Base-by-base conservation (phyloP, 768 basidiomycete species). In the Gloeophyllum trabeum region DNA sequence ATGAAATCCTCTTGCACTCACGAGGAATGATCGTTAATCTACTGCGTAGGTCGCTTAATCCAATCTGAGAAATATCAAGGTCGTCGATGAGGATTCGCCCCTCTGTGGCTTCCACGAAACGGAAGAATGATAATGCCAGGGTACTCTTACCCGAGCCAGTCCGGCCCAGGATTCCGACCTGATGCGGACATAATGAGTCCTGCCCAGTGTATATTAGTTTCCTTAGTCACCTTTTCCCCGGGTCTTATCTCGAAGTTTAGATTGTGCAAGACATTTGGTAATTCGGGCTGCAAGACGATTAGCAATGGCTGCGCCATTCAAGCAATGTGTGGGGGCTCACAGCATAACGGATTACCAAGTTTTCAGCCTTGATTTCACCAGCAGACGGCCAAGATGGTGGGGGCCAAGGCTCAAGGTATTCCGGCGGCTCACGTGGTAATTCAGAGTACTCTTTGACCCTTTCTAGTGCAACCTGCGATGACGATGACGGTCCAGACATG, bases 381-480 rank as follows among this genome's bases (percentile, higher is more conserved):
- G 60, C 62, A 4, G 75, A 65, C 2, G 92, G 92, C 92, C 92
- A 96, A 24, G 75, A 67, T 4, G 73, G 62, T 1, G 78, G 68
- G 4, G 92, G 91, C n/a, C 89, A 66, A 3, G 88, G 89, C 45
- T 96, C 89, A 34, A 87, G 57, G 53, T 82, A 87, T 56, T 97
- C 92, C 1, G 89, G 69, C 6, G 81, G 71, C 63, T 97, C 92
- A 21, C 72, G 72, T 32, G 65, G 57, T 22, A 92, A 61, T 48
- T 90, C 85, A 3, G 89, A 83, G 56, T 84, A 93, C 62, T 94
- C 92, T 55, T 91, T 91, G 57, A 94, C 76, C 40, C 92, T 81
- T 58, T 93, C 90, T 25, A 90, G 63, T 24, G 86, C 81, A 49
- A 89, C 83, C 83, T 85, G 42, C 13, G 23, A 44, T 12, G 18